These are phyloP conservation scores for Nitzschia palea DNA, from an alignment of 108 stramenopile species.

Conservation along the genomic window DNA sequence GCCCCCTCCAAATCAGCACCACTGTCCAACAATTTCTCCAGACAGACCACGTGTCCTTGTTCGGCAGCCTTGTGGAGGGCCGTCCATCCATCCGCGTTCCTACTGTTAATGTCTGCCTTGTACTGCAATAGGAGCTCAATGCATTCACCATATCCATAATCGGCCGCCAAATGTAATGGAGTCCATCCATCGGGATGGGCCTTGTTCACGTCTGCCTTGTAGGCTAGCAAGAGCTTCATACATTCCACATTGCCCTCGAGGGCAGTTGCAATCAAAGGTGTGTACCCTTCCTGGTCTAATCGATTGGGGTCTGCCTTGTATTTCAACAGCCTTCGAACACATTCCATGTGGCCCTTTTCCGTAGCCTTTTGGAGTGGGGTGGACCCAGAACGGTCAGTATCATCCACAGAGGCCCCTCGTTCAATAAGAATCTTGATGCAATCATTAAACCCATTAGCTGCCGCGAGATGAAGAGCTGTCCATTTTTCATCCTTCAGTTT, in stretches of 20 bases:
- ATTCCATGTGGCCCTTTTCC: slow-evolving; percentile 15
- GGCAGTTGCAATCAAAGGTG: neutral
- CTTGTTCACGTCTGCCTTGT: slow-evolving; percentile 11
- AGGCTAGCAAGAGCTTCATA: neutral
- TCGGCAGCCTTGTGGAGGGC: slow-evolving; percentile 17
- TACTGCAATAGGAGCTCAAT: slow-evolving; percentile 9
- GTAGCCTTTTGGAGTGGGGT: slow-evolving; percentile 6
- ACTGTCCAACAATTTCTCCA: slow-evolving; percentile 10
- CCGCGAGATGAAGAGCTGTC: slow-evolving; percentile 7
- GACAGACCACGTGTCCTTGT: slow-evolving; percentile 1
- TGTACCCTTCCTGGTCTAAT: slow-evolving; percentile 8
- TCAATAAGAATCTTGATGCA: slow-evolving; percentile 3
- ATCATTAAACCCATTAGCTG: neutral
- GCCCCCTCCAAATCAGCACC: slow-evolving; percentile 26
- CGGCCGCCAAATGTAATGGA: slow-evolving; percentile 13
- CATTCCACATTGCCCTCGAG: slow-evolving; percentile 2
- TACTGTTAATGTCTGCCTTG: neutral
- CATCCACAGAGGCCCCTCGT: slow-evolving; percentile 5
- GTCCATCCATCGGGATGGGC: slow-evolving; percentile 8
- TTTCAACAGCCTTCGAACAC: neutral
- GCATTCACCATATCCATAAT: neutral
- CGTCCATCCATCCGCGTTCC: slow-evolving; percentile 11
- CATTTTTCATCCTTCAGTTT: slow-evolving; percentile 7
- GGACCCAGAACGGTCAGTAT: neutral
- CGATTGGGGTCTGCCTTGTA: slow-evolving; percentile 3